These are phyloP conservation scores for Eimeria falciformis DNA, from an alignment of 169 alveolate species.

Conservation along the genomic window DNA sequence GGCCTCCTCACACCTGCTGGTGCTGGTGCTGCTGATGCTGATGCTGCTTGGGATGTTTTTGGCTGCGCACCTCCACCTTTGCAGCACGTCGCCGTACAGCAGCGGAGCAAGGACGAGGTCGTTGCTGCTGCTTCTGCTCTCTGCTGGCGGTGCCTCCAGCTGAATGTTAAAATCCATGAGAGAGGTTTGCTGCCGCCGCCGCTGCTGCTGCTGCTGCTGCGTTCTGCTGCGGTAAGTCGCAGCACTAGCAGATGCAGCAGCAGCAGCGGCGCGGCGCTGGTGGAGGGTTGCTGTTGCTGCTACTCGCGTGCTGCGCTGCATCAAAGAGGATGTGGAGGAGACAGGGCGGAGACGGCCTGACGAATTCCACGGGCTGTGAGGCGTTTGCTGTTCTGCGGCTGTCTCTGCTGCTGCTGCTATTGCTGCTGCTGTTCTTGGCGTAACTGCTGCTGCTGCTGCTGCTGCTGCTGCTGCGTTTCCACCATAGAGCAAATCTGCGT, in stretches of 20 bases:
- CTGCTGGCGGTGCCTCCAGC: constrained; percentile 9
- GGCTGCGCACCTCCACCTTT: constrained; percentile 18
- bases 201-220: constrained; percentile 48
- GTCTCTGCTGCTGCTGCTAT: constrained; percentile 1
- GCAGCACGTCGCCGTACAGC: constrained; percentile 52
- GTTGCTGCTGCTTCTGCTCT: constrained; percentile 31
- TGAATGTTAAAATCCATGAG: constrained; percentile 41
- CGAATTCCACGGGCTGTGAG: background rate
- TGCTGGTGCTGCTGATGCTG: constrained; percentile 53
- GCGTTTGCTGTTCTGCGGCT: constrained; percentile 18
- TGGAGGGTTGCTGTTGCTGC: constrained; percentile 25
- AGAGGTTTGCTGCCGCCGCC: constrained; percentile 25
- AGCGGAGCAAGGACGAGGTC: background rate
- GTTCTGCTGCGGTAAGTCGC: constrained; percentile 33
- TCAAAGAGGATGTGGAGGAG: background rate
- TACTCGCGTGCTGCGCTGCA: constrained; percentile 52
- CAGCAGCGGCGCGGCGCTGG: constrained; percentile 44
- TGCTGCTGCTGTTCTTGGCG: constrained; percentile 4
- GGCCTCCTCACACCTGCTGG: background rate
- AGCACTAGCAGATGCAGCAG: constrained; percentile 19
- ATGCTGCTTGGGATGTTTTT: background rate
- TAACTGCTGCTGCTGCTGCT: constrained; percentile 29
- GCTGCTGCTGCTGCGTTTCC: constrained; percentile 23
- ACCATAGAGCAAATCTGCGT: too few species aligned
- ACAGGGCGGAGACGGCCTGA: background rate